phyloP scores from a whole-genome alignment of 352 stramenopile genomes.

The Saprolegnia parasitica region DNA sequence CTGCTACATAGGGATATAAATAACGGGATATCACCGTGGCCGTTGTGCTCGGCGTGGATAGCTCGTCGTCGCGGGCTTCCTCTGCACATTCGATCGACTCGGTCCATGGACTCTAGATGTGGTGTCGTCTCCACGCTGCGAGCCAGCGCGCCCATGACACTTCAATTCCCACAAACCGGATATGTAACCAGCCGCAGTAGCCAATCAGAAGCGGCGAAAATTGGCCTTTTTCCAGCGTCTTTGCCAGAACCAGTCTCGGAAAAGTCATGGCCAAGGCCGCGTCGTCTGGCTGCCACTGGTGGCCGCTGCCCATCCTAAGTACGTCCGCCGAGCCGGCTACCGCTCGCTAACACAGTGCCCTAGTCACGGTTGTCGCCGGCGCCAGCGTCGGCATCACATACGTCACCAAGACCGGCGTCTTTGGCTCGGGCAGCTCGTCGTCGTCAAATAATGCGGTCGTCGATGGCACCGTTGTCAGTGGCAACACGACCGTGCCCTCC shows the following conservation, averaged over 20 bases:
- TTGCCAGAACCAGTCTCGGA: neutral
- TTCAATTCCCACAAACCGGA: neutral
- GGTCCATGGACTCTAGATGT: neutral
- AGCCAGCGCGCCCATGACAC: neutral
- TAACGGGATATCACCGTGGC: no score
- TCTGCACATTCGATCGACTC: no score
- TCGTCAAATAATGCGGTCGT: neutral
- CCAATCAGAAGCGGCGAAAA: neutral
- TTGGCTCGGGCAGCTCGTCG: neutral
- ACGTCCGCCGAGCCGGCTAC: neutral
- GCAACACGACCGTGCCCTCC: neutral
- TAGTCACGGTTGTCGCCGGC: constrained; percentile 10
- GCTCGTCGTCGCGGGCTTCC: no score
- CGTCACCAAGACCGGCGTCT: constrained; percentile 15
- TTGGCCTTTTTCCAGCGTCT: neutral
- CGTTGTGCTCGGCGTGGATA: no score
- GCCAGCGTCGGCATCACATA: constrained; percentile 7
- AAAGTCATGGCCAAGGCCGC: neutral
- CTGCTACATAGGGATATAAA: no score
- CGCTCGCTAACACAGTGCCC: neutral
- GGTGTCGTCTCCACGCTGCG: neutral
- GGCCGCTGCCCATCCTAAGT: constrained; percentile 21
- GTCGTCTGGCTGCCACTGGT: constrained; percentile 14
- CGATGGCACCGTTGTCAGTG: neutral
- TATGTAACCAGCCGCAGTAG: neutral